Conservation (phyloP, 2,329 filamentous ascomycete species). For the Colletotrichum liaoningense region DNA sequence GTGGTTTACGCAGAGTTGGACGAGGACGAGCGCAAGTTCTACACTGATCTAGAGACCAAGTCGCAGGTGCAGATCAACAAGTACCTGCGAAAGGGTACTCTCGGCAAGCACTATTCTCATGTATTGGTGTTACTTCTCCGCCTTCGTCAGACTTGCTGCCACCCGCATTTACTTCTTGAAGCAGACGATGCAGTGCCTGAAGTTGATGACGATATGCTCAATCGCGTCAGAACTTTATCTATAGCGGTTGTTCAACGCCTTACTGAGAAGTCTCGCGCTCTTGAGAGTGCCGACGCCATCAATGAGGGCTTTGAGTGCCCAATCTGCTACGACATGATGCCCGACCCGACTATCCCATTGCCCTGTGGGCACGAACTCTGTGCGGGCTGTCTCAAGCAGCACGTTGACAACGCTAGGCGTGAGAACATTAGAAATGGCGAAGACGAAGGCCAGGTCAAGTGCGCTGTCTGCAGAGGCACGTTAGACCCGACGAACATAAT, state of each 20-base stretch:
- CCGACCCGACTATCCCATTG: constrained; percentile 81
- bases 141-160: constrained; percentile 84
- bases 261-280: constrained; percentile 44
- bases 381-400: constrained; percentile 77
- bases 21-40: constrained; percentile 73
- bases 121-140: constrained; percentile 84
- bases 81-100: constrained; percentile 75
- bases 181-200: constrained; percentile 54
- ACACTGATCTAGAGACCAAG: constrained; percentile 73
- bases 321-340: constrained; percentile 81
- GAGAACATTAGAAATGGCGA: constrained; percentile 69
- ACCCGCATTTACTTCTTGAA: constrained; percentile 74
- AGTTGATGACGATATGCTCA: constrained; percentile 62
- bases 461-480: constrained; percentile 79
- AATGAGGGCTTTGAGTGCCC: constrained; percentile 77
- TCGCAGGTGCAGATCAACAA: constrained; percentile 80
- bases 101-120: constrained; percentile 81
- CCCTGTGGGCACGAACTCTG: constrained; percentile 89
- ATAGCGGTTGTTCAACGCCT: constrained; percentile 74
- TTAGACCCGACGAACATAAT: constrained; percentile 78
- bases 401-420: constrained; percentile 70
- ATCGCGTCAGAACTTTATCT: constrained; percentile 71
- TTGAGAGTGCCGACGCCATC: constrained; percentile 49
- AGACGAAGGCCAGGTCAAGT: constrained; percentile 69
- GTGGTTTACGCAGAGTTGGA: constrained; percentile 73